Evolutionary conservation across 108 stramenopile species (phyloP).

Genomic region (Nannochloropsis gaditana): DNA sequence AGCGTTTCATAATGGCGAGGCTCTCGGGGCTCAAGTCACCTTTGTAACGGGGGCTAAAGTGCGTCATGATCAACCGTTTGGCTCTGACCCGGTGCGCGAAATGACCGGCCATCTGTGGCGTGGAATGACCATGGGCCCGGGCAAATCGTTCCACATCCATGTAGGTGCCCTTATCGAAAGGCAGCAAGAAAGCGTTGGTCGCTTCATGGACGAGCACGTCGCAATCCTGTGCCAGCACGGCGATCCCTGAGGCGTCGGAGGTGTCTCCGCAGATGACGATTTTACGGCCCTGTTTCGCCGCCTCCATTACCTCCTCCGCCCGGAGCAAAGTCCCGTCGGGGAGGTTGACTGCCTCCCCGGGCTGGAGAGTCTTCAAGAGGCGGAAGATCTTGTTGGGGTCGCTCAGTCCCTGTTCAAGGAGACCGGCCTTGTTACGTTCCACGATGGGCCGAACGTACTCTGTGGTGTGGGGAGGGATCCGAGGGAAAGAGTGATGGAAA

Average conservation of each 20-base stretch:
- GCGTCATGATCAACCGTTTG: conserved; percentile 50
- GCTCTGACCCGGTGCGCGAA: conserved; percentile 50
- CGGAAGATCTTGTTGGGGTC: conserved; percentile 70
- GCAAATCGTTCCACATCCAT: conserved; percentile 33
- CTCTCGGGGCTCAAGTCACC: conserved; percentile 28
- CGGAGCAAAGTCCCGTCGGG: conserved; percentile 78
- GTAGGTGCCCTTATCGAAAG: conserved; percentile 41
- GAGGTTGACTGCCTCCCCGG: conserved; percentile 65
- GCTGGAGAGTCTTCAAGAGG: conserved; percentile 65
- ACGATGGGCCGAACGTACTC: conserved; percentile 71
- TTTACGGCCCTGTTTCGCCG: conserved; percentile 72
- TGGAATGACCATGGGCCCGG: conserved; percentile 55
- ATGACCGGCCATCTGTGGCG: conserved; percentile 51
- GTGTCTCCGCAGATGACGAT: conserved; percentile 90
- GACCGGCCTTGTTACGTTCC: conserved; percentile 61
- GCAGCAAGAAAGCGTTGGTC: conserved; percentile 47
- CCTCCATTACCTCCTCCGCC: conserved; percentile 72
- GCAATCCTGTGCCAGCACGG: conserved; percentile 27
- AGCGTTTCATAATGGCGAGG: not conserved
- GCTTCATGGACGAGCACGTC: conserved; percentile 55
- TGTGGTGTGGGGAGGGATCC: conserved; percentile 36
- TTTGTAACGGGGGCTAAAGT: conserved; percentile 53
- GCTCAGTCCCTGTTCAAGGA: conserved; percentile 63
- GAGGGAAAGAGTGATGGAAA: too few relatives aligned
- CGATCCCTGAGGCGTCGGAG: conserved; percentile 55